Evolutionary conservation across 2,329 filamentous ascomycete species (phyloP).

Genomic region (Penicillium sp.): DNA sequence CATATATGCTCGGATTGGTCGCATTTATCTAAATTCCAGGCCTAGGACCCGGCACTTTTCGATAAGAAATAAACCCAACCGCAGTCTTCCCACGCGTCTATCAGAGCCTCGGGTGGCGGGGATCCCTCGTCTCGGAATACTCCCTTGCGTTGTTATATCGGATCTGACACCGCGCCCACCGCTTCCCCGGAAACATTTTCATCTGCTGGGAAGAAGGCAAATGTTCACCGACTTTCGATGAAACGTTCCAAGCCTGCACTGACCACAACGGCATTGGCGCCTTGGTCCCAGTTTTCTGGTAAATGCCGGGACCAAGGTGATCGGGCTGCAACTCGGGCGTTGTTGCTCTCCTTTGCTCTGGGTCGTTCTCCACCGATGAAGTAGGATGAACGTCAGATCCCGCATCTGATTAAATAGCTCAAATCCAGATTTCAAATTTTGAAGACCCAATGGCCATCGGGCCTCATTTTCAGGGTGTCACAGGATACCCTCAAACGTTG

Average conservation of each 20-base stretch:
- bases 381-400: background rate
- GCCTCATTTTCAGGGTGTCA: background rate
- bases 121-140: background rate
- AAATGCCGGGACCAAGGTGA: background rate
- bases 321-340: background rate
- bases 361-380: background rate
- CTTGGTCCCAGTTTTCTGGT: background rate
- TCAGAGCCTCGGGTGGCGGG: background rate
- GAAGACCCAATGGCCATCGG: conserved; percentile 1
- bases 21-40: background rate
- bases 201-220: background rate
- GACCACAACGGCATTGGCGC: background rate
- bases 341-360: background rate
- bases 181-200: background rate
- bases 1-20: background rate
- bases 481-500: background rate
- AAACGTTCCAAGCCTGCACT: background rate
- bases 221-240: background rate
- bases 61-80: too few species aligned
- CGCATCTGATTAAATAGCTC: background rate
- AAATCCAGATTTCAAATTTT: background rate
- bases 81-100: background rate
- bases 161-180: background rate
- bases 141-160: background rate
- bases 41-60: too few species aligned